Evolutionary conservation across 345 rosid genomes (phyloP).

Genomic region (Iberis pinnata): DNA sequence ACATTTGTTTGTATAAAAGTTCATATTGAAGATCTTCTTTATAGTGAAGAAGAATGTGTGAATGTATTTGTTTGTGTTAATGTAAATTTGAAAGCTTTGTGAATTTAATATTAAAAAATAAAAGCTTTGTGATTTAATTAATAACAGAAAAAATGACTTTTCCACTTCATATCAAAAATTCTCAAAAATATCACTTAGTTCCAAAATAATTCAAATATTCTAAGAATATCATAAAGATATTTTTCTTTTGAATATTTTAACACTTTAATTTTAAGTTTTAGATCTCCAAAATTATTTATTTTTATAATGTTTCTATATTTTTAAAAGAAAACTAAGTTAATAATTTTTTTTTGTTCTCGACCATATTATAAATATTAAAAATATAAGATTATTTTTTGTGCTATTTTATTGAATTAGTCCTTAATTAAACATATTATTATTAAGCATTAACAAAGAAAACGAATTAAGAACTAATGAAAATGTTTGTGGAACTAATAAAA

Average conservation of each 20-base stretch:
- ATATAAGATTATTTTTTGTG: neutral
- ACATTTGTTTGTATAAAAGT: neutral
- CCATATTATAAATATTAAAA: neutral
- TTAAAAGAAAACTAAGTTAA: no score
- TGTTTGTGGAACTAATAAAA: constrained; percentile 30
- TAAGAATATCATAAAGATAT: no score
- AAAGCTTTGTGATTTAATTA: no score
- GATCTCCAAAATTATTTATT: no score
- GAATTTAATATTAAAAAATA: neutral
- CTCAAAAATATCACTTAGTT: no score
- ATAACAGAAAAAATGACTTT: no score
- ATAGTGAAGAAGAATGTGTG: constrained; percentile 6
- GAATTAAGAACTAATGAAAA: constrained; percentile 22
- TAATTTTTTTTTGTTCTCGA: no score
- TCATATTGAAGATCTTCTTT: neutral
- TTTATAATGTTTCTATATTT: no score
- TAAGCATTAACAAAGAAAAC: neutral
- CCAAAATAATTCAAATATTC: no score
- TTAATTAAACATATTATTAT: neutral
- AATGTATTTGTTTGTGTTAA: neutral
- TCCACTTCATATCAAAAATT: no score
- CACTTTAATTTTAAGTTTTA: no score
- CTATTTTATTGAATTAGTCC: neutral
- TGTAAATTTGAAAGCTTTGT: neutral
- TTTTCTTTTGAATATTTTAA: no score